Conservation (phyloP, 2,329 filamentous ascomycete genomes). For the Fusarium haematococcum region DNA sequence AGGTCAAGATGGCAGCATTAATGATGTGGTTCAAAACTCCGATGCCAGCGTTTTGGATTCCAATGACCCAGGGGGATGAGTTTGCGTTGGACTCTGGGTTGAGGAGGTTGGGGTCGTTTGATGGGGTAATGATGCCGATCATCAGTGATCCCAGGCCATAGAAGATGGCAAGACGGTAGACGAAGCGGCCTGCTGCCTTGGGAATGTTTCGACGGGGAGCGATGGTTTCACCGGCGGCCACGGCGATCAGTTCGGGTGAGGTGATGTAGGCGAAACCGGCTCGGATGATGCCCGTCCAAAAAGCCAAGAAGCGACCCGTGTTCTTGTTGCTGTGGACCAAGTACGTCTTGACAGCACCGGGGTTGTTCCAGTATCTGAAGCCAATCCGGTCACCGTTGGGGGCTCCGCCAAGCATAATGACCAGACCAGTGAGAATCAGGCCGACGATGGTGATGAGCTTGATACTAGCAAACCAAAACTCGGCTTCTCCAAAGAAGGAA, state of each 20-base stretch:
- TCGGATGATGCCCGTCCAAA: constrained; percentile 66
- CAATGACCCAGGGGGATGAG: constrained; percentile 72
- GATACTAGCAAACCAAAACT: constrained; percentile 71
- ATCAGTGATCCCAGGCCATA: constrained; percentile 71
- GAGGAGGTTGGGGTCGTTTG: constrained; percentile 71
- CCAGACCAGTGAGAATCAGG: constrained; percentile 60
- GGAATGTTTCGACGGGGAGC: constrained; percentile 75
- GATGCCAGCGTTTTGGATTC: constrained; percentile 75
- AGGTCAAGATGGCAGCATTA: constrained; percentile 75
- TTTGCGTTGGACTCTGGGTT: constrained; percentile 64
- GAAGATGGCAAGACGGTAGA: constrained; percentile 73
- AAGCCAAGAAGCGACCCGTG: constrained; percentile 67
- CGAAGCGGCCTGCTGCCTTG: constrained; percentile 70
- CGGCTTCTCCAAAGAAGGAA: constrained; percentile 68
- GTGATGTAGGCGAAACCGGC: constrained; percentile 72
- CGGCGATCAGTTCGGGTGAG: constrained; percentile 71
- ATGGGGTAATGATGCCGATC: constrained; percentile 72
- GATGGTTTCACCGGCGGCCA: constrained; percentile 74
- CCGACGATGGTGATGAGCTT: constrained; percentile 70
- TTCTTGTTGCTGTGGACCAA: constrained; percentile 58
- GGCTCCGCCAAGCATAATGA: constrained; percentile 65
- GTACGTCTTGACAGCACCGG: constrained; percentile 61
- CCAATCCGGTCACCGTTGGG: constrained; percentile 60
- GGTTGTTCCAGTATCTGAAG: constrained; percentile 53
- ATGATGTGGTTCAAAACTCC: constrained; percentile 72